These are phyloP conservation scores for Paecilomyces sp. DNA, from an alignment of 2,329 filamentous ascomycete genomes.

Conservation along the genomic window DNA sequence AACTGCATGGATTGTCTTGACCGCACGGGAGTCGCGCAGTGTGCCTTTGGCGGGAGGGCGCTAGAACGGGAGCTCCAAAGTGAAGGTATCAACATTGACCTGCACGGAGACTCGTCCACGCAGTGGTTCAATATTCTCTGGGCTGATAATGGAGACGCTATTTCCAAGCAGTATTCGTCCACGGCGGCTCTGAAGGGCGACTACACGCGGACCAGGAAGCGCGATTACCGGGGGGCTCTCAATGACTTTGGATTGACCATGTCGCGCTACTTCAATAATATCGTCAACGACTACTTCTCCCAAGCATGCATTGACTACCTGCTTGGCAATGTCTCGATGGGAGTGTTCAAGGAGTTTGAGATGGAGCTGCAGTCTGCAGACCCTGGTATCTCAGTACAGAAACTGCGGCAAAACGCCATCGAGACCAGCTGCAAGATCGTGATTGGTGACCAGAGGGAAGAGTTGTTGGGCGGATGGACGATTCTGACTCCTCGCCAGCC, in stretches of 20 bases:
- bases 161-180: conserved; percentile 91
- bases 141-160: conserved; percentile 96
- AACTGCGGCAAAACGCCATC: conserved; percentile 80
- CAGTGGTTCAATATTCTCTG: conserved; percentile 94
- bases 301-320: conserved; percentile 93
- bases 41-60: conserved; percentile 76
- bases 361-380: conserved; percentile 88
- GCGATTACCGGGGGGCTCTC: conserved; percentile 82
- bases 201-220: conserved; percentile 84
- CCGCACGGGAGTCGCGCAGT: conserved; percentile 92
- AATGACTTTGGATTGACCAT: conserved; percentile 87
- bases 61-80: conserved; percentile 71
- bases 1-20: conserved; percentile 99
- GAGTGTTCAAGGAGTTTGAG: conserved; percentile 91
- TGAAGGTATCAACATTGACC: conserved; percentile 68
- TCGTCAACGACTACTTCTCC: conserved; percentile 96
- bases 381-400: conserved; percentile 77
- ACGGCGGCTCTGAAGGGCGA: conserved; percentile 95
- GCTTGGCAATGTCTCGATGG: conserved; percentile 75
- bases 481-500: conserved; percentile 67
- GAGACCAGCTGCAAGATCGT: conserved; percentile 83
- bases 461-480: conserved; percentile 84
- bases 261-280: conserved; percentile 68
- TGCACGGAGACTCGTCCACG: conserved; percentile 69
- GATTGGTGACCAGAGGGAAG: conserved; percentile 73